Base-by-base conservation (phyloP, 1,139 yeast genomes). In the Geotrichum carabidarum region DNA sequence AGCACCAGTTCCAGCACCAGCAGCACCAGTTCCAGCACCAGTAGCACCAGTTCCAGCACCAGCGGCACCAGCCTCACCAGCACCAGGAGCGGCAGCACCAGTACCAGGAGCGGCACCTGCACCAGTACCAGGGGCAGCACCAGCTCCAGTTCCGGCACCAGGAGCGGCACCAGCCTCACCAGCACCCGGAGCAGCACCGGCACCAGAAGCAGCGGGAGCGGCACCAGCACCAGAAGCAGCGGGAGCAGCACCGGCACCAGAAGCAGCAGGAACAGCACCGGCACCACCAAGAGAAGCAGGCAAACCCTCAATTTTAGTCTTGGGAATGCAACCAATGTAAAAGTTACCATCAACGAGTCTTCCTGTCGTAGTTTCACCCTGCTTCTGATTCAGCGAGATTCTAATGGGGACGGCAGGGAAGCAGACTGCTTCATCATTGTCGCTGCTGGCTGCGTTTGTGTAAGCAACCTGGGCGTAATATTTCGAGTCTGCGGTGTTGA, bases 391-490 rank as follows among this genome's bases (percentile, higher is more conserved):
- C 22, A 55, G 50, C 8, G 56, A 43, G 32, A 55, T 55, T 22
- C 42, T 35, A 31, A 55, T 55, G 15, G 58, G 58, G 40, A 55
- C 58, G 9, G 58, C 47, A 3, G 53, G 54, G 50, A 55, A 55
- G 49, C 58, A 55, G 32, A 55, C 54, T n/a, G 43, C 44, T 11
- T 32, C 22, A 9, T 15, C 18, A 31, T 47, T 55, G 36, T 44
- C 54, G 31, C 43, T 50, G 32, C 50, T 36, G 30, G 58, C 49
- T 11, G 54, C 38, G 48, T 51, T 48, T 34, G 56, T 50, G 50
- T 52, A 55, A 6, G 51, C 56, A 27, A 55, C 50, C 31, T 50
- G 43, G 32, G 54, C 55, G 37, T 52, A 52, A 50, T 55, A 55
- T 38, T 52, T 55, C 11, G 46, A 27, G 38, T 55, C 56, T 6